Evolutionary conservation across 805 yeast species (phyloP).

Genomic region (Myxozyma geophila): DNA sequence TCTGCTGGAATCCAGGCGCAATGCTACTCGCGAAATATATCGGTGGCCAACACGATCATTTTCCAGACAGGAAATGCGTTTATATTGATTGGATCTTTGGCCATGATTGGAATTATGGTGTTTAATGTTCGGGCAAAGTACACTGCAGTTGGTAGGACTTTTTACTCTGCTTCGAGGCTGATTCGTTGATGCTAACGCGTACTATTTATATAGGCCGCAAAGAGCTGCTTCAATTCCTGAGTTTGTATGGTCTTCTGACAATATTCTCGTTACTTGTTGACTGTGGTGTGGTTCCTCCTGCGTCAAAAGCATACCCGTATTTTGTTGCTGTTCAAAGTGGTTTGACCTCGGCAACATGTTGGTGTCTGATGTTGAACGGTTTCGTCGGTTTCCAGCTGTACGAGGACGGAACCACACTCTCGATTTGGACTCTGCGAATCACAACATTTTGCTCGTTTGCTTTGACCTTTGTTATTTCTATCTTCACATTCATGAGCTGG

Average conservation of each 20-base stretch:
- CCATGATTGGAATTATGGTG: constrained; percentile 67
- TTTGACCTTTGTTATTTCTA: constrained; percentile 65
- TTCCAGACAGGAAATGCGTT: constrained; percentile 89
- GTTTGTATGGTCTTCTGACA: constrained; percentile 60
- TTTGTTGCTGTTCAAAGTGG: constrained; percentile 85
- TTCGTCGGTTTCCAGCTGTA: constrained; percentile 84
- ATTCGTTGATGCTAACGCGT: neutral
- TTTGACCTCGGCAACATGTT: constrained; percentile 69
- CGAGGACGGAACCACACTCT: constrained; percentile 85
- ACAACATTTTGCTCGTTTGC: constrained; percentile 63
- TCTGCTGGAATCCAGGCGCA: constrained; percentile 68
- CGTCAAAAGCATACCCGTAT: constrained; percentile 72
- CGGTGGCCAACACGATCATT: constrained; percentile 86
- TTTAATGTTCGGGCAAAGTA: constrained; percentile 81
- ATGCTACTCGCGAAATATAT: constrained; percentile 86
- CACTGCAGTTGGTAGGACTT: constrained; percentile 75
- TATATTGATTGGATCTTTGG: constrained; percentile 74
- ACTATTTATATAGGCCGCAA: constrained; percentile 56
- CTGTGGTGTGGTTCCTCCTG: constrained; percentile 91
- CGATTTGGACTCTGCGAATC: constrained; percentile 62
- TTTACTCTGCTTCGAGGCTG: neutral
- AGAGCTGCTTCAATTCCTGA: constrained; percentile 79
- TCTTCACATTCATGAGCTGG: constrained; percentile 74
- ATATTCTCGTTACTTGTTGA: constrained; percentile 78
- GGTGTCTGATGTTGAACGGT: constrained; percentile 73